These are phyloP conservation scores for Euphorbia lathyris DNA, from an alignment of 345 rosid genomes.

Conservation along the genomic window DNA sequence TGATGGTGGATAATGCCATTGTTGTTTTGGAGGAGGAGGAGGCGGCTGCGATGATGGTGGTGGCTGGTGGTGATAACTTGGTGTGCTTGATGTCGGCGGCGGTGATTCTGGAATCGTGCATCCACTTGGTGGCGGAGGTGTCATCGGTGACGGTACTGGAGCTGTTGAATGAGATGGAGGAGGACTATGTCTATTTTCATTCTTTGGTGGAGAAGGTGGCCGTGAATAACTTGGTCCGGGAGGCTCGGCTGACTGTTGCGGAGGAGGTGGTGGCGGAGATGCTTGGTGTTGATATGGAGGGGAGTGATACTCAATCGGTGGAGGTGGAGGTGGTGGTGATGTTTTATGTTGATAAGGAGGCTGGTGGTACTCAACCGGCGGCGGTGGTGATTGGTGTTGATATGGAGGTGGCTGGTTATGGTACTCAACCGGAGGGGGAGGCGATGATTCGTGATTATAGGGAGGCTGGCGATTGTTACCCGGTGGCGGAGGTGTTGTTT, in stretches of 20 bases:
- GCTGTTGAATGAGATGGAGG: conserved; percentile 16
- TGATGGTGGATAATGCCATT: conserved; percentile 19
- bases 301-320: not conserved
- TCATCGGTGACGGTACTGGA: conserved; percentile 19
- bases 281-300: conserved; percentile 7
- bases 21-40: conserved; percentile 30
- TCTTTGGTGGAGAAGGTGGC: conserved; percentile 23
- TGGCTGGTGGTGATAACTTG: conserved; percentile 22
- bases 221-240: conserved; percentile 21
- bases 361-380: conserved; percentile 9
- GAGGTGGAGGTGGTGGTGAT: conserved; percentile 31
- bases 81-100: too few species aligned
- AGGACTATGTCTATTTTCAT: too few species aligned
- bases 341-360: conserved; percentile 20
- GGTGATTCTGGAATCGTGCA: conserved; percentile 14
- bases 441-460: not conserved
- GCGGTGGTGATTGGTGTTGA: conserved; percentile 18
- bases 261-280: too few species aligned
- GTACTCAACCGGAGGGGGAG: conserved; percentile 5
- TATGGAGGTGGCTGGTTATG: conserved; percentile 18
- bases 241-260: conserved; percentile 22
- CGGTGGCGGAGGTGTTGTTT: too few species aligned
- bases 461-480: too few species aligned
- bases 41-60: too few species aligned
- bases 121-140: conserved; percentile 14